Evolutionary conservation across 2,329 filamentous ascomycete genomes (phyloP).

Genomic region (Huntiella decipiens): DNA sequence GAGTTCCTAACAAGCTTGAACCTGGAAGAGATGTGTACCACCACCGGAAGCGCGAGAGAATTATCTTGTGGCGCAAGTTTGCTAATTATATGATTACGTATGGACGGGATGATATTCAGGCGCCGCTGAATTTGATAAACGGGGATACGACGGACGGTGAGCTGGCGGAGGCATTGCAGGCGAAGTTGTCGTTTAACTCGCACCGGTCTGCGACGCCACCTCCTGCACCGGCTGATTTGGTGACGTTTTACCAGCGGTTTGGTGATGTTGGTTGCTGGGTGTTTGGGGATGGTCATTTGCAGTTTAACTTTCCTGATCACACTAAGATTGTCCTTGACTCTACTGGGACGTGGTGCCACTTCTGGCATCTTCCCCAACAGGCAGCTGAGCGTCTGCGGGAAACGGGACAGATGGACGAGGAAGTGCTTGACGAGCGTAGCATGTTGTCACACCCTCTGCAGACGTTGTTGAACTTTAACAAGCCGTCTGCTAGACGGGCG

Average conservation of each 20-base stretch:
- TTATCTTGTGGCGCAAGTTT: slow-evolving; percentile 55
- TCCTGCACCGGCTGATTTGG: slow-evolving; percentile 31
- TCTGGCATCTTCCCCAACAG: slow-evolving; percentile 56
- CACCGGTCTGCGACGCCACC: slow-evolving; percentile 13
- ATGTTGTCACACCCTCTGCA: slow-evolving; percentile 54
- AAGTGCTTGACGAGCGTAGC: slow-evolving; percentile 51
- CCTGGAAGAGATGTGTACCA: slow-evolving; percentile 46
- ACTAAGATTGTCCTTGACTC: slow-evolving; percentile 66
- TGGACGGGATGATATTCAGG: slow-evolving; percentile 44
- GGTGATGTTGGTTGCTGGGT: slow-evolving; percentile 69
- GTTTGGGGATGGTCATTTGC: slow-evolving; percentile 57
- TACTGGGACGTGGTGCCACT: slow-evolving; percentile 56
- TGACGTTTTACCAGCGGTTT: slow-evolving; percentile 66
- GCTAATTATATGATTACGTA: slow-evolving; percentile 58
- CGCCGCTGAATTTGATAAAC: slow-evolving; percentile 15
- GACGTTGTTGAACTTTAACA: slow-evolving; percentile 50
- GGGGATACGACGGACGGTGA: slow-evolving; percentile 7
- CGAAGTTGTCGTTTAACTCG: slow-evolving; percentile 5
- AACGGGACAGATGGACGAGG: slow-evolving; percentile 47
- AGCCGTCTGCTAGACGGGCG: slow-evolving; percentile 23
- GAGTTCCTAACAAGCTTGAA: slow-evolving; percentile 40
- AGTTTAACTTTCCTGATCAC: slow-evolving; percentile 80
- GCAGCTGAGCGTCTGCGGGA: slow-evolving; percentile 46
- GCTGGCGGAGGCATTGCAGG: slow-evolving; percentile 4
- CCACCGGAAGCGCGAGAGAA: slow-evolving; percentile 44